phyloP scores from a whole-genome alignment of 192 early-diverging fungal species.

The Coemansia sp. region DNA sequence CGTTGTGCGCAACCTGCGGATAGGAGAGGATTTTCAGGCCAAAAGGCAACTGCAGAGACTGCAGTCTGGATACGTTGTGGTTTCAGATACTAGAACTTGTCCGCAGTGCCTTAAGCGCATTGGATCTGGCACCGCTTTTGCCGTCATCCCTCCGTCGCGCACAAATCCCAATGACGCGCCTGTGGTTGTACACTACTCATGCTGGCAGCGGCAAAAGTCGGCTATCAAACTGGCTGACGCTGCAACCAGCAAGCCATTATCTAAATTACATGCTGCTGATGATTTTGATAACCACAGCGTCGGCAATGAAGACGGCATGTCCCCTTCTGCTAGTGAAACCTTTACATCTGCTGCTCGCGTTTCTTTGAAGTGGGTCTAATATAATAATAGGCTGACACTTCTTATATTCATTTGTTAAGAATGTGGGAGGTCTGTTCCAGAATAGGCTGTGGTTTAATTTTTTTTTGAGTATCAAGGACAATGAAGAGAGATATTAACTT shows the following conservation, averaged over 20 bases:
- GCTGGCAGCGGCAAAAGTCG: constrained; percentile 48
- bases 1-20: constrained; percentile 36
- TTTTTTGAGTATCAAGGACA: too few relatives aligned
- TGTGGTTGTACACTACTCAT: constrained; percentile 54
- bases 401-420: too few relatives aligned
- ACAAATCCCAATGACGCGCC: constrained; percentile 11
- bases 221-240: neutral
- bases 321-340: too few relatives aligned
- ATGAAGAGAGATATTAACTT: too few relatives aligned
- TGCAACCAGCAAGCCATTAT: neutral
- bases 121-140: constrained; percentile 51
- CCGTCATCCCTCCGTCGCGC: constrained; percentile 31
- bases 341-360: too few relatives aligned
- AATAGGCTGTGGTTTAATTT: too few relatives aligned
- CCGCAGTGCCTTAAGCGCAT: constrained; percentile 58
- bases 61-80: constrained; percentile 31
- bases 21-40: constrained; percentile 45
- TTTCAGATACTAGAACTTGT: constrained; percentile 48
- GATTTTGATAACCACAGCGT: neutral
- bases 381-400: too few relatives aligned
- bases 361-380: too few relatives aligned
- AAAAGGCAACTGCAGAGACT: constrained; percentile 31
- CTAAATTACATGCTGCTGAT: neutral
- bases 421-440: too few relatives aligned
- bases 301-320: neutral